These are phyloP conservation scores for Ceratocystis cacaofunesta DNA, from an alignment of 2,329 filamentous ascomycete species.

Conservation along the genomic window DNA sequence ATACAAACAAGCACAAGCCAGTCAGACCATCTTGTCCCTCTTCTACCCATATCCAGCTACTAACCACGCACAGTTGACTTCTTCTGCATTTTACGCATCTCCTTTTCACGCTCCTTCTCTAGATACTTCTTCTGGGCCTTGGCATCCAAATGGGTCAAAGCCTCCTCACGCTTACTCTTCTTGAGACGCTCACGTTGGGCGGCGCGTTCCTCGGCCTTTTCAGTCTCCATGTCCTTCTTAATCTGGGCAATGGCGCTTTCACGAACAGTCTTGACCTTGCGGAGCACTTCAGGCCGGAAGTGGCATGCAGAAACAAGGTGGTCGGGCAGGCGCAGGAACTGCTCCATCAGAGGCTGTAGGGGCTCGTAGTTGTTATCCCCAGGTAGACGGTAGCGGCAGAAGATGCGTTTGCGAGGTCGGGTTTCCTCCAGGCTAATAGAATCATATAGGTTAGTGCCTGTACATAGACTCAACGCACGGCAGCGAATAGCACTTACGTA, in stretches of 20 bases:
- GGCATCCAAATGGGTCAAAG: constrained; percentile 60
- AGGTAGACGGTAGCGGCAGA: constrained; percentile 59
- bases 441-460: constrained; percentile 5
- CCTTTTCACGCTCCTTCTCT: constrained; percentile 66
- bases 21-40: not conserved
- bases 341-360: constrained; percentile 60
- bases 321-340: constrained; percentile 77
- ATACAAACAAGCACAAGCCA: not conserved
- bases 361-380: constrained; percentile 46
- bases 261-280: constrained; percentile 66
- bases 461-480: not conserved
- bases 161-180: constrained; percentile 79
- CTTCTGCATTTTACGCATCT: constrained; percentile 41
- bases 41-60: constrained; percentile 3
- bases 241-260: constrained; percentile 70
- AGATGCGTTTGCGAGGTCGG: constrained; percentile 69
- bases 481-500: constrained; percentile 42
- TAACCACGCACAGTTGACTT: constrained; percentile 40
- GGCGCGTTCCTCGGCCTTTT: constrained; percentile 64
- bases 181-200: constrained; percentile 58
- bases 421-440: constrained; percentile 62
- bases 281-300: constrained; percentile 80
- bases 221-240: constrained; percentile 62
- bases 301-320: constrained; percentile 59
- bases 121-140: constrained; percentile 78